Evolutionary conservation across 2,329 filamentous ascomycete species (phyloP), one percentile per base, ranked within the genome.

Genomic region (Curvularia eragrostidis): DNA sequence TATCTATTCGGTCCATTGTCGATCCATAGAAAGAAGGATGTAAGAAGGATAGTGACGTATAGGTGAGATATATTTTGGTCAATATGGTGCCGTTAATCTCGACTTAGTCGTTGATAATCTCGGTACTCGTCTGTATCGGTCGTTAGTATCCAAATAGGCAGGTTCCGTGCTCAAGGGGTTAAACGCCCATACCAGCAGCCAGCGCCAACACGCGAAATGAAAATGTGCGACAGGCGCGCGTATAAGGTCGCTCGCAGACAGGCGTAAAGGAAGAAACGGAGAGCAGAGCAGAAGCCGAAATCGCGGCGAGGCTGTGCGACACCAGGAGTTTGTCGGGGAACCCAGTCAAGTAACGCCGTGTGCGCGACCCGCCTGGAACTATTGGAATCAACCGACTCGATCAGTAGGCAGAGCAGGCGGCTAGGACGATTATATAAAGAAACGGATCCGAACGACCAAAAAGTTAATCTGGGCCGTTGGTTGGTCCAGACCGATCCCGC

Each of bases 1-100:
- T 75, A 59, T 76, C 73, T 48, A 63, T 64, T 56, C 74, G 72
- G 54, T 69, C 64, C 72, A 76, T 76, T 62, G 58, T 67, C 50
- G 63, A 62, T 64, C 56, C 66, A 67, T 73, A 48, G 58, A 66
- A 59, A 48, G 54, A 47, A 55, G 52, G 21, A 54, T 18, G 19
- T 30, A 12, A 55, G 49, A 49, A 48, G 54, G 55, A 34, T 41
- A 56, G 63, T 65, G 63, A 66, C 53, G 60, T 67, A 54, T 47
- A 58, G 42, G 39, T 38, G 48, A 59, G 56, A 32, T 30, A 34
- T 55, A 24, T 6, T 34, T 41, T 44, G 5, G 44, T 48, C 55
- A 46, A 53, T 63, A 62, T 63, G 66, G 58, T 59, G 43, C 63
- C 57, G 65, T 58, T 62, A 61, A 64, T 62, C 51, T 58, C 50